Conservation (phyloP, 148 eudicot species). For the Arctostaphylos glauca region DNA sequence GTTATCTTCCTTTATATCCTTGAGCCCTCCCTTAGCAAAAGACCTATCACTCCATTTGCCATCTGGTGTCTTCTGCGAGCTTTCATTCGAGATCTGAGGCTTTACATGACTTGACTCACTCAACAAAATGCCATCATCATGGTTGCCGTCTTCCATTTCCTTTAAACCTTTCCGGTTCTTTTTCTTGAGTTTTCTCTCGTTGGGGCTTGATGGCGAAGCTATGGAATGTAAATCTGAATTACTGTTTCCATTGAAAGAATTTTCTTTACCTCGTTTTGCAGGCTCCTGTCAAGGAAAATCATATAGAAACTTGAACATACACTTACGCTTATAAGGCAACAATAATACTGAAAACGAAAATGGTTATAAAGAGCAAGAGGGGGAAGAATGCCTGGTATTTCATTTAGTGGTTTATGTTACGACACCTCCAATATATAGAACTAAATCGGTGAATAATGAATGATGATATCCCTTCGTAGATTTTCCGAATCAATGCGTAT, state of each 20-base stretch:
- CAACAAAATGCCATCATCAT: not conserved
- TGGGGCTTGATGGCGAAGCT: constrained; percentile 22
- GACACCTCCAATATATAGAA: not conserved
- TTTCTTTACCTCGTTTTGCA: constrained; percentile 54
- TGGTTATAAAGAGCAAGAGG: not conserved
- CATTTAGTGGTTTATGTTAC: not conserved
- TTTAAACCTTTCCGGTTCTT: constrained; percentile 24
- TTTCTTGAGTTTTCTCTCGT: constrained; percentile 43
- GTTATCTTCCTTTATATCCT: constrained; percentile 4
- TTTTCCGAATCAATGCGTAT: not conserved
- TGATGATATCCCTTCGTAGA: not conserved
- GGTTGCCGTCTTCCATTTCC: constrained; percentile 5
- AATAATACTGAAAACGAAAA: not conserved
- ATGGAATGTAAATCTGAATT: constrained; percentile 23
- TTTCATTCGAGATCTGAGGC: not conserved
- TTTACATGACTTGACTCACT: not conserved
- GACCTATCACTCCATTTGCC: not conserved
- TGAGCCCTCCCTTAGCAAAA: constrained; percentile 4
- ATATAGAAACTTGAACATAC: constrained; percentile 1
- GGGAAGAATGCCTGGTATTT: not conserved
- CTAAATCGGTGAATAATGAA: not conserved
- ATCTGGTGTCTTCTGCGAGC: not conserved
- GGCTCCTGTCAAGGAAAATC: constrained; percentile 39
- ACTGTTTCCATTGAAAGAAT: constrained; percentile 30
- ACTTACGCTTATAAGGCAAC: not conserved